Evolutionary conservation across 1,139 yeast genomes (phyloP), one percentile per base, ranked within the genome.

Genomic region (Spathaspora sp.): DNA sequence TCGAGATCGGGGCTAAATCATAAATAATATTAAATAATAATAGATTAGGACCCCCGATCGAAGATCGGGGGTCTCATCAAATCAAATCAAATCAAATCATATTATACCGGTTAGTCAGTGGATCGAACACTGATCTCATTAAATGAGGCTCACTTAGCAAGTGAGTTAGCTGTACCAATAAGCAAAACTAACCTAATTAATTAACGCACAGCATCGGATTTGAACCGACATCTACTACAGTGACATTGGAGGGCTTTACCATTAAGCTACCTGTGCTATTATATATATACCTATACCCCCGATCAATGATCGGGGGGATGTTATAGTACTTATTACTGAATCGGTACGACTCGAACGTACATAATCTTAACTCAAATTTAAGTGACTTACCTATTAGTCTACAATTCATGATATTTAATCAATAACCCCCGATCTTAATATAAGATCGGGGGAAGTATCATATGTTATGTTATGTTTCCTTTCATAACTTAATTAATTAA

Each of bases 41-140:
- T n/a, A n/a, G n/a, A n/a, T n/a, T n/a, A n/a, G n/a, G n/a, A n/a
- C n/a, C n/a, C n/a, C n/a, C n/a, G n/a, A n/a, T n/a, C n/a, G n/a
- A n/a, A n/a, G n/a, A n/a, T n/a, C n/a, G n/a, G n/a, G n/a, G n/a
- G n/a, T n/a, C n/a, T n/a, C n/a, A n/a, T n/a, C n/a, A n/a, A n/a
- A n/a, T n/a, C n/a, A n/a, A n/a, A n/a, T n/a, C n/a, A n/a, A n/a
- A n/a, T n/a, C n/a, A n/a, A n/a, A n/a, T n/a, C n/a, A n/a, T n/a
- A n/a, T n/a, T n/a, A n/a, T n/a, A n/a, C n/a, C 40, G 40, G 40
- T 38, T 11, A 38, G 27, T 20, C 40, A 38, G 40, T 38, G 40
- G 16, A 38, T 38, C 40, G 40, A 38, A 38, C 40, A 38, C 40
- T 38, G 40, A 38, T 13, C 40, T 16, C 26, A 11, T 20, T 4